Evolutionary conservation across 2,329 filamentous ascomycete genomes (phyloP).

Genomic region (Apiospora malaysiana): DNA sequence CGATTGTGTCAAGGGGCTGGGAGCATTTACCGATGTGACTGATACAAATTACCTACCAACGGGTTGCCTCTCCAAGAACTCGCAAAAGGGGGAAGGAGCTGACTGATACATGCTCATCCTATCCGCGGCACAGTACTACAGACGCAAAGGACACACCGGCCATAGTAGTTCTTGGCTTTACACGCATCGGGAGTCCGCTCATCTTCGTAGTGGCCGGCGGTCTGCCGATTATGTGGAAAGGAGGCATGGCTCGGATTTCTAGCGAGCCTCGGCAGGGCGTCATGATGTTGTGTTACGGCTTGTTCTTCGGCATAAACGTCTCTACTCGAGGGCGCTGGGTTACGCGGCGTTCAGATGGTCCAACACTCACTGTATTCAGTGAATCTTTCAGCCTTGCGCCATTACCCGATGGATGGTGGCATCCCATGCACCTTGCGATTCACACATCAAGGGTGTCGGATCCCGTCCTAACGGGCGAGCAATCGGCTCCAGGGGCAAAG

Average conservation of each 20-base stretch:
- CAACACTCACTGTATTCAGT: not conserved
- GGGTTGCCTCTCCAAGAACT: constrained; percentile 20
- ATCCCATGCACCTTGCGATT: not conserved
- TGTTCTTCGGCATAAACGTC: constrained; percentile 34
- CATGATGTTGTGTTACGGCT: constrained; percentile 36
- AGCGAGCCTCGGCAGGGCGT: constrained; percentile 35
- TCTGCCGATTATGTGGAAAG: constrained; percentile 35
- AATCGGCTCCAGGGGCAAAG: not conserved
- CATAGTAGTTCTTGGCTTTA: constrained; percentile 29
- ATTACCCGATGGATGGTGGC: constrained; percentile 4
- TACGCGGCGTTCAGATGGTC: constrained; percentile 28
- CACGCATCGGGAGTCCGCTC: constrained; percentile 35
- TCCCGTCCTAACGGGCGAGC: not conserved
- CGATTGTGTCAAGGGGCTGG: constrained; percentile 35
- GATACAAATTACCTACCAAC: constrained; percentile 22
- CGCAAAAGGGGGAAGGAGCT: constrained; percentile 29
- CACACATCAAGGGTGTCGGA: not conserved
- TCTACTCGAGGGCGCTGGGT: constrained; percentile 32
- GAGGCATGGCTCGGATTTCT: constrained; percentile 27
- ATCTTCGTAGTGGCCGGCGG: constrained; percentile 36
- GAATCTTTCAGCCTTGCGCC: not conserved
- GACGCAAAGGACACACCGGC: constrained; percentile 26
- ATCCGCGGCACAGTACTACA: constrained; percentile 35
- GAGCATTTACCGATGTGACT: constrained; percentile 35
- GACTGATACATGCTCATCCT: constrained; percentile 35